These are phyloP conservation scores for Fonsecaea multimorphosa DNA, from an alignment of 2,329 filamentous ascomycete species.

Conservation along the genomic window DNA sequence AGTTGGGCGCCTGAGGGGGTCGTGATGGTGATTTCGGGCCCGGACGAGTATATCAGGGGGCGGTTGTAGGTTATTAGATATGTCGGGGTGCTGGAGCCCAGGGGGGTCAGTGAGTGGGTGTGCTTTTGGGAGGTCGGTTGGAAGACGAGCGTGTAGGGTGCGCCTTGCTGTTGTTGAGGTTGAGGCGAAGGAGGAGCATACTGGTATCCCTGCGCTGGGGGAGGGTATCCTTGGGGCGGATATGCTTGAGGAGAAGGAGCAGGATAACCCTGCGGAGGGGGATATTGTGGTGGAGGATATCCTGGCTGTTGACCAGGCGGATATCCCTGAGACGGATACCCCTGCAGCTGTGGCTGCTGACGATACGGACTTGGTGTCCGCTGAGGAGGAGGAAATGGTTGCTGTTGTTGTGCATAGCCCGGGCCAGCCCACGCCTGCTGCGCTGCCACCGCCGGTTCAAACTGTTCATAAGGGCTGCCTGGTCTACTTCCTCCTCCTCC, in stretches of 20 bases:
- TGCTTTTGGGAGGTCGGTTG: slow-evolving; percentile 13
- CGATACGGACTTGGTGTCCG: background rate
- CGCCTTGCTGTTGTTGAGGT: background rate
- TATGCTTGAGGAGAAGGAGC: background rate
- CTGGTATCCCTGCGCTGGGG: background rate
- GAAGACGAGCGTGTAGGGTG: slow-evolving; percentile 18
- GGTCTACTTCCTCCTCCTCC: slow-evolving; percentile 1
- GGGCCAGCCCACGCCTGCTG: background rate
- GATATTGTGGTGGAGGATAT: background rate
- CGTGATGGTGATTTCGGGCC: slow-evolving; percentile 4
- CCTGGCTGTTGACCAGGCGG: background rate
- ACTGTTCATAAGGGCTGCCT: slow-evolving; percentile 10
- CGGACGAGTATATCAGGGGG: slow-evolving; percentile 9
- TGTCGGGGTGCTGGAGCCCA: slow-evolving; percentile 1
- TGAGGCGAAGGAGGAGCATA: background rate
- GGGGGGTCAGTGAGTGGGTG: slow-evolving; percentile 4
- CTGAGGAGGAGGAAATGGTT: background rate
- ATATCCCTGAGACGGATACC: slow-evolving; percentile 7
- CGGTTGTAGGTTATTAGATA: slow-evolving; percentile 13
- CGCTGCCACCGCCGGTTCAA: background rate
- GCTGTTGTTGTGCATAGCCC: slow-evolving; percentile 1
- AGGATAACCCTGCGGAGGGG: background rate
- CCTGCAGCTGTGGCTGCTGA: slow-evolving; percentile 1
- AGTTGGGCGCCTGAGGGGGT: background rate
- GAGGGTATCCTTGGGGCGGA: background rate